Percentiles rank a stretch among this genome's conserved stretches.
Evolutionary conservation across 2,329 filamentous ascomycete species (phyloP).

Genomic region (Tolypocladium endophyticum): DNA sequence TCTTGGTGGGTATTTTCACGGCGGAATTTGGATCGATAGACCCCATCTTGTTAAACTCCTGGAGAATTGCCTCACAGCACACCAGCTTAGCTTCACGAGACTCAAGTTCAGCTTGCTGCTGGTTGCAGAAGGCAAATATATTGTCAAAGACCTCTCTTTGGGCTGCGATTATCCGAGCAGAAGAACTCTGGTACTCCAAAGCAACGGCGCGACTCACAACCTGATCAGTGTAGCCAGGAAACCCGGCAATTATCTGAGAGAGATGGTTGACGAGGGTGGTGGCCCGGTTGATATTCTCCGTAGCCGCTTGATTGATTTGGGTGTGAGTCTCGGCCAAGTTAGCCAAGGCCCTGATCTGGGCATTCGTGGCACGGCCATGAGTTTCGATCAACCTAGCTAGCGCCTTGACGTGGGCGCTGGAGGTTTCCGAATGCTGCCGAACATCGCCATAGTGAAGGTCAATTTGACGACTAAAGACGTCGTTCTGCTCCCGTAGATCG

Average conservation of each 20-base stretch:
- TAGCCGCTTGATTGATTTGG: not conserved
- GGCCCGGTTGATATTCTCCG: constrained; percentile 10
- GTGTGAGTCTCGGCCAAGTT: not conserved
- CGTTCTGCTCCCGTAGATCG: constrained; percentile 14
- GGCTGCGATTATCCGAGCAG: not conserved
- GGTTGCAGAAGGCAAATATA: not conserved
- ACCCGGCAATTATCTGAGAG: not conserved
- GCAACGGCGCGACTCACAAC: constrained; percentile 12
- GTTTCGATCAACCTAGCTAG: constrained; percentile 11
- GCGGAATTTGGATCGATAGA: not conserved
- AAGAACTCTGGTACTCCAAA: constrained; percentile 1
- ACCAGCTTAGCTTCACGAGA: not conserved
- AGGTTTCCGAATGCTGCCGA: constrained; percentile 8
- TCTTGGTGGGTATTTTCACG: not conserved
- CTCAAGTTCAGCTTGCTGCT: constrained; percentile 10
- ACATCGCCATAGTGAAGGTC: constrained; percentile 12
- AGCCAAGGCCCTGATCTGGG: constrained; percentile 3
- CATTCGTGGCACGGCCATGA: constrained; percentile 6
- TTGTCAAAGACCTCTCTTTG: not conserved
- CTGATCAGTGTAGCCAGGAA: constrained; percentile 9
- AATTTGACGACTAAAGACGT: constrained; percentile 14
- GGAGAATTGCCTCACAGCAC: not conserved
- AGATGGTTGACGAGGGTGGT: not conserved
- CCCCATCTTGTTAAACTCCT: not conserved
- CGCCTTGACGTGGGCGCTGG: constrained; percentile 6